phyloP scores from a whole-genome alignment of 352 stramenopile genomes.

The Pythium coloratum region DNA sequence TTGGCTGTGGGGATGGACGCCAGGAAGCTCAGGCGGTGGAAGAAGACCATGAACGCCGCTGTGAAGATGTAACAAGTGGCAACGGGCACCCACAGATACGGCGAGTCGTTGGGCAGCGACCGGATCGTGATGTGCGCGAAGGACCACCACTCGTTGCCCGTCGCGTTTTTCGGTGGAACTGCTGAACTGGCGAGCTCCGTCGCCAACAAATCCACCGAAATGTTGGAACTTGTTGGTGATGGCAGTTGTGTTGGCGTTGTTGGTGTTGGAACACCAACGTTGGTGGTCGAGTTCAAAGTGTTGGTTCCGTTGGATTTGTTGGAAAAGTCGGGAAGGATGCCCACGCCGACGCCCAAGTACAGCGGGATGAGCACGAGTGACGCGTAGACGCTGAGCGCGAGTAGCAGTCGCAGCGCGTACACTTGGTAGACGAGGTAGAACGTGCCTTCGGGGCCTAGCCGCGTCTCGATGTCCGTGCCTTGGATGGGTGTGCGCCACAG shows the following conservation, averaged over 20 bases:
- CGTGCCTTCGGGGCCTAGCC: conserved; percentile 71
- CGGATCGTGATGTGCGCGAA: conserved; percentile 81
- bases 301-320: background rate
- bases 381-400: conserved; percentile 60
- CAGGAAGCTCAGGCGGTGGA: conserved; percentile 62
- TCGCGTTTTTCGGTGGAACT: background rate
- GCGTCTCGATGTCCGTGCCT: conserved; percentile 58
- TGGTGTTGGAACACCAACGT: background rate
- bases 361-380: conserved; percentile 70
- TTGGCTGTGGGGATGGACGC: conserved; percentile 52
- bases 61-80: conserved; percentile 78
- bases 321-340: conserved; percentile 19
- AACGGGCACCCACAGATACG: conserved; percentile 78
- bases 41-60: conserved; percentile 69
- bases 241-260: background rate
- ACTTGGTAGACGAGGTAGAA: conserved; percentile 87
- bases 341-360: conserved; percentile 60
- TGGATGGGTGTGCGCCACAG: conserved; percentile 74
- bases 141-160: conserved; percentile 62
- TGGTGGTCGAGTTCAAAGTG: background rate
- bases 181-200: background rate
- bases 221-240: background rate
- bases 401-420: conserved; percentile 69
- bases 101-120: conserved; percentile 73
- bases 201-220: background rate